Evolutionary conservation across 139 green algal genomes (phyloP).

Genomic region (Klebsormidium nitens): DNA sequence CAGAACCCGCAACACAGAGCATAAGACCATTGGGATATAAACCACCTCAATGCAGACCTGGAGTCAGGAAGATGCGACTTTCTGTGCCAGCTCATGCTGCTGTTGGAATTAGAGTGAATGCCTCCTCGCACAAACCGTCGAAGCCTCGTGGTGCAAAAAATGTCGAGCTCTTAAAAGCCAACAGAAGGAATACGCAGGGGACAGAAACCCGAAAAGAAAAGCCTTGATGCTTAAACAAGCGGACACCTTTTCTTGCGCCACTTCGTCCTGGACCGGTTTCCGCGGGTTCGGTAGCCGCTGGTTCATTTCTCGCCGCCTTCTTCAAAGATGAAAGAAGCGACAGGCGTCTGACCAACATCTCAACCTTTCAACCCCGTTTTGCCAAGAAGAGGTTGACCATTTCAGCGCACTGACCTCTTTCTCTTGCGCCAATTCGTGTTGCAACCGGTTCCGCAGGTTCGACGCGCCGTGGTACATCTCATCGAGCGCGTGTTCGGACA

Average conservation of each 20-base stretch:
- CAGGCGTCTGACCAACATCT: neutral
- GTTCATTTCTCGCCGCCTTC: neutral
- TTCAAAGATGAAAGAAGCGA: neutral
- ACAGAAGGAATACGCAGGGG: too few relatives aligned
- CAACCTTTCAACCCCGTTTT: neutral
- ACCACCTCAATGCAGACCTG: too few relatives aligned
- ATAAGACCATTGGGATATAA: too few relatives aligned
- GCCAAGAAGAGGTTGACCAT: neutral
- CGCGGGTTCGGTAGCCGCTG: neutral
- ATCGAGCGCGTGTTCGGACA: slow-evolving; percentile 47
- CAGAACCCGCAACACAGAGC: too few relatives aligned
- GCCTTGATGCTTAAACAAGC: too few relatives aligned
- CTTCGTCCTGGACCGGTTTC: neutral
- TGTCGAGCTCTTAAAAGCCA: too few relatives aligned
- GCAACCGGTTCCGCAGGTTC: slow-evolving; percentile 61
- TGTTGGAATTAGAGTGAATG: too few relatives aligned
- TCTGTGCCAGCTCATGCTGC: too few relatives aligned
- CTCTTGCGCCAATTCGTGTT: slow-evolving; percentile 55
- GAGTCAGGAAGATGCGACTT: too few relatives aligned
- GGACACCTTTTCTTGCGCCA: neutral
- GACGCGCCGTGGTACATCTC: slow-evolving; percentile 45
- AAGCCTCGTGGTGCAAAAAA: too few relatives aligned
- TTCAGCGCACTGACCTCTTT: slow-evolving; percentile 46
- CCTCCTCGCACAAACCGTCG: too few relatives aligned
- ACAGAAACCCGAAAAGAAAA: neutral